Conservation (phyloP, 805 yeast species). For the Debaryomyces maramus region DNA sequence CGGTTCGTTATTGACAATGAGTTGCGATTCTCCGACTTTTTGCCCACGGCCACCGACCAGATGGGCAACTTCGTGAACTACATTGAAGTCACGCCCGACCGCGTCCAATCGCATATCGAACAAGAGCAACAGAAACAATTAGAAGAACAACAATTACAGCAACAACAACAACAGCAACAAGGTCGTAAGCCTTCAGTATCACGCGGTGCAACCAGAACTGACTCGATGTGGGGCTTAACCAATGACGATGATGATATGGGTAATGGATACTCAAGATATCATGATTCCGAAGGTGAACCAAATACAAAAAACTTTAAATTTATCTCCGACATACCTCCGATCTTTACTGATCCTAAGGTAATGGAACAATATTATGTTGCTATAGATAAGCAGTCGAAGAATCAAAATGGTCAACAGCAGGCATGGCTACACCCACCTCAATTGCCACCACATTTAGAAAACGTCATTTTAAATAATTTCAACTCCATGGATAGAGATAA, state of each 20-base stretch:
- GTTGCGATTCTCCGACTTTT: conserved; percentile 77
- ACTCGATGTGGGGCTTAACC: conserved; percentile 57
- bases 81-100: conserved; percentile 64
- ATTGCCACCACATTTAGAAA: conserved; percentile 94
- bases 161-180: conserved; percentile 8
- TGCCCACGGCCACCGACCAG: conserved; percentile 97
- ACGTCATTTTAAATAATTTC: conserved; percentile 81
- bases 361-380: conserved; percentile 85
- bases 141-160: conserved; percentile 11
- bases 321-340: conserved; percentile 74
- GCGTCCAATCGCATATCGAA: conserved; percentile 29
- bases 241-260: conserved; percentile 82
- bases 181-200: conserved; percentile 33
- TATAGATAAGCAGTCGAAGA: conserved; percentile 66
- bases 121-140: conserved; percentile 19
- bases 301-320: conserved; percentile 34
- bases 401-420: conserved; percentile 54
- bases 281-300: conserved; percentile 49
- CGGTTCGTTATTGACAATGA: conserved; percentile 94
- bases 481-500: conserved; percentile 64
- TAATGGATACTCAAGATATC: conserved; percentile 73
- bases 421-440: conserved; percentile 90
- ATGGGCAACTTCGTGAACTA: conserved; percentile 95
- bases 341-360: conserved; percentile 79
- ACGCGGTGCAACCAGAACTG: conserved; percentile 39